Evolutionary conservation across 257 asterid genomes (phyloP), one percentile per base, ranked within the genome.

Genomic region (Solanum stenotomum): DNA sequence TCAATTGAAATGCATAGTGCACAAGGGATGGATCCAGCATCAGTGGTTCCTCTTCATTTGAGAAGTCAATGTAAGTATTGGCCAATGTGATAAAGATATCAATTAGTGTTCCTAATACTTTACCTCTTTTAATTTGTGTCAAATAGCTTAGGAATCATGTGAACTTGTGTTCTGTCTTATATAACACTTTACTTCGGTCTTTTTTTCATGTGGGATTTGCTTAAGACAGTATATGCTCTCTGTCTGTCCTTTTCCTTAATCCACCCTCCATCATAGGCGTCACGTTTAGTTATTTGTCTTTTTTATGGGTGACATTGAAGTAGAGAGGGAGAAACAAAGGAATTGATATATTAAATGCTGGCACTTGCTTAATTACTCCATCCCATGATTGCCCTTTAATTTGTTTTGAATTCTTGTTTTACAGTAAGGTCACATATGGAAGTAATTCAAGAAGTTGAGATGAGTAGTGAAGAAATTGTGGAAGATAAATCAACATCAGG

Each of bases 361-460:
- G 29, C 5, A 37, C 79, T 85, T 65, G 87, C 38, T 65, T 38
- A 23, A 0, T 79, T 86, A n/a, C 31, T 76, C 59, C 61, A 78
- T 42, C 14, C 16, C 25, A 79, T 25, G 85, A 79, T 27, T 79
- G 38, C 38, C 25, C 4, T 44, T 79, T 44, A 14, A 79, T 29
- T n/a, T 84, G 42, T 3, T 83, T 18, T 23, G 63, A 65, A 5
- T 71, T 44, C 4, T 83, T 31, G 87, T 46, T 25, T 34, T 77
- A 27, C 72, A 92, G 96, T 91, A 15, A 89, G 85, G 40, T 31
- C 8, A 18, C 92, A 10, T 2, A 87, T 94, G 96, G 94, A 91
- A 38, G 89, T 86, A 49, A 94, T 95, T 83, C 94, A 93, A 67
- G 98, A 96, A 93, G 95, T 90, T 49, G 99, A 94, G 91, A 89